Percentiles rank a stretch among this genome's conserved stretches.
phyloP scores from a whole-genome alignment of 1,284 basidiomycete species.

The Microstroma glucosiphilum region DNA sequence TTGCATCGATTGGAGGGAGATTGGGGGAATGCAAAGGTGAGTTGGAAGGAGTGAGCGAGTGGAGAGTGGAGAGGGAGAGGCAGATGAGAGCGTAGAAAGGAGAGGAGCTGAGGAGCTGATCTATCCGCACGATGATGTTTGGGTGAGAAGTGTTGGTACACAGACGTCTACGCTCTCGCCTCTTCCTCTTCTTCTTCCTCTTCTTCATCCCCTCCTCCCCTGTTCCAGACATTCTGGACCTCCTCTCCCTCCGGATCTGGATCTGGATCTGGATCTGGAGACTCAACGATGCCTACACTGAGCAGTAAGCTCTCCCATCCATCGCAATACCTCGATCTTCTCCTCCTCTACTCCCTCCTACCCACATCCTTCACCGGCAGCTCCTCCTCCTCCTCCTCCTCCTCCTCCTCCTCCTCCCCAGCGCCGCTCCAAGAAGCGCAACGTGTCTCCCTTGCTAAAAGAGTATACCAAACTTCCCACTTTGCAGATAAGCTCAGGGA shows the following conservation, averaged over 20 bases:
- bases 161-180: background rate
- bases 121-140: background rate
- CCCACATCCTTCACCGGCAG: too few species aligned
- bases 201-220: background rate
- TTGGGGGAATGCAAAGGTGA: slow-evolving; percentile 3
- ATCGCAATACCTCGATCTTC: background rate
- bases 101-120: background rate
- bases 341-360: background rate
- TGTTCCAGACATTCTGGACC: background rate
- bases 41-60: too few species aligned
- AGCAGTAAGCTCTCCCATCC: too few species aligned
- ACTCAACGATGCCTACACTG: background rate
- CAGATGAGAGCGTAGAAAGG: background rate
- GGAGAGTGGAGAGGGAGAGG: background rate
- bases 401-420: background rate
- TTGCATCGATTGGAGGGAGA: slow-evolving; percentile 3
- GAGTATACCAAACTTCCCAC: background rate
- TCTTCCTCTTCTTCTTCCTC: background rate
- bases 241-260: background rate
- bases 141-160: background rate
- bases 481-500: background rate
- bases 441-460: background rate
- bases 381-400: background rate
- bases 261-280: too few species aligned
- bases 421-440: background rate